Evolutionary conservation across 306 rosid species (phyloP).

Genomic region (Pyrus bretschneideri): DNA sequence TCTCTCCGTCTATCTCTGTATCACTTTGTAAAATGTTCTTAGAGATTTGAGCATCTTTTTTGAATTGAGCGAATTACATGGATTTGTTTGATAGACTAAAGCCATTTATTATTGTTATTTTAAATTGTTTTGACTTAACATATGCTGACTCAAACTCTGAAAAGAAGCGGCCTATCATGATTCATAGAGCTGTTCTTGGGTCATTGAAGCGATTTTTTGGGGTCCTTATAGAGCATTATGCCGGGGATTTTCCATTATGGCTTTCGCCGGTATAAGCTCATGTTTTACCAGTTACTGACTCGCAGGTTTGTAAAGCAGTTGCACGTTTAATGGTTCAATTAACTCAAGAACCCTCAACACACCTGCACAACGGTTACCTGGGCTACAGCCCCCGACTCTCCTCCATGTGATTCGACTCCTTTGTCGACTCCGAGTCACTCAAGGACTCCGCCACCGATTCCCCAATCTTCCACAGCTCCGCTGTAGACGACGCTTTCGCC

Average conservation of each 20-base stretch:
- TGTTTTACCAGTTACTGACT: constrained; percentile 79
- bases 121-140: constrained; percentile 60
- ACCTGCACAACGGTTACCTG: no score
- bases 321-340: not conserved
- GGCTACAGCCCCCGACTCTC: no score
- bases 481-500: no score
- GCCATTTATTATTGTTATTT: not conserved
- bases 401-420: no score
- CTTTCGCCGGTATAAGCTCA: no score
- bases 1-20: no score
- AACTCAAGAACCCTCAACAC: not conserved
- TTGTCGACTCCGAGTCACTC: no score
- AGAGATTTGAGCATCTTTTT: not conserved
- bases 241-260: constrained; percentile 92
- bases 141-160: constrained; percentile 77
- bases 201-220: no score
- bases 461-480: no score
- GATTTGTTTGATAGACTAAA: not conserved
- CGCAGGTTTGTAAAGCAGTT: constrained; percentile 51
- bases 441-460: no score
- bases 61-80: not conserved
- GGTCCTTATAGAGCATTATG: constrained; percentile 78
- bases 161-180: constrained; percentile 82
- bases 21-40: not conserved
- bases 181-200: constrained; percentile 72